Evolutionary conservation across 306 rosid genomes (phyloP), one percentile per base, ranked within the genome.

Genomic region (Arachis stenosperma): DNA sequence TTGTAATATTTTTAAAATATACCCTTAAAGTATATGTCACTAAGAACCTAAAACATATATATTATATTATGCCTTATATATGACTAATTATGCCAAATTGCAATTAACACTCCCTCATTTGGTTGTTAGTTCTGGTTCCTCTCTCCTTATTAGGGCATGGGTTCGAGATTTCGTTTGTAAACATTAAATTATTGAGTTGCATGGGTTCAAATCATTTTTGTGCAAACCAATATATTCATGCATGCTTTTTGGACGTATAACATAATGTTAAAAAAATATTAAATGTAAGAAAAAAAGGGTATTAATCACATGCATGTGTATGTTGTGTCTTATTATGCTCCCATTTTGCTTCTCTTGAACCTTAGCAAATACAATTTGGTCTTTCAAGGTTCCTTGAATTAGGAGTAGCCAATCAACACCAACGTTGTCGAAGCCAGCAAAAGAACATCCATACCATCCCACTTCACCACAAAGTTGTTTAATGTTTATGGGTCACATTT

Each of bases 401-500:
- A 7, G 69, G 65, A 47, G 50, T 43, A 78, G 39, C 72, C 30
- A 65, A 78, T 39, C 43, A 2, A 8, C 27, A 43, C n/a, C 50
- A 36, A 9, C 71, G 56, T 57, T 55, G 66, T 64, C 46, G 71
- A 11, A 63, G 47, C n/a, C 65, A 61, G 47, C 61, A 48, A 8
- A 64, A 44, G 46, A 76, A 48, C 56, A 40, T 11, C 22, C 11
- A 50, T 33, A 22, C 13, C 15, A 33, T 67, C 79, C 66, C 14
- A 36, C 53, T 33, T 61, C 71, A 37, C 65, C n/a, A 47, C 52
- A 61, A 5, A 15, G 6, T 47, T 3, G 57, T 55, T 65, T 48
- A 8, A 8, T 48, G 6, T 54, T 62, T 62, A 61, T 41, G 79
- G 79, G 75, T 51, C 57, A 62, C 29, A 58, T 69, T 74, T 69